Evolutionary conservation across 495 filamentous ascomycete species (phyloP).

Genomic region (Talaromyces trachyspermus): DNA sequence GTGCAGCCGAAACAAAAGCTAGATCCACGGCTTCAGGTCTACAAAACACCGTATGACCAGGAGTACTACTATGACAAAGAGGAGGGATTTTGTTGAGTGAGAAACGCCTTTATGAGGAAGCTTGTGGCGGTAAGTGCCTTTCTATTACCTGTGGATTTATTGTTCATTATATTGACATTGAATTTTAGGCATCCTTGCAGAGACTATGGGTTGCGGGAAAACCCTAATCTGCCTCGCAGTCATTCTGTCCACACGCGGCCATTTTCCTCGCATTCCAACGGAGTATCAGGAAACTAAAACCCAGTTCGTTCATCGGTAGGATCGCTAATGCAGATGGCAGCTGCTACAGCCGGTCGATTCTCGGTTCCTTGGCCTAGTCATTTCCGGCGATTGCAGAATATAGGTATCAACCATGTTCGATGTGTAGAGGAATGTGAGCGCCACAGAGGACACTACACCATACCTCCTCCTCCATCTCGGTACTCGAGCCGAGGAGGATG

Average conservation of each 20-base stretch:
- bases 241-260: constrained; percentile 70
- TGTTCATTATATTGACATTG: no score
- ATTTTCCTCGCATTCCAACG: constrained; percentile 58
- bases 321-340: constrained; percentile 62
- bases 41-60: constrained; percentile 50
- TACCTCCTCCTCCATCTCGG: constrained; percentile 41
- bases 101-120: constrained; percentile 64
- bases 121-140: constrained; percentile 53
- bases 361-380: constrained; percentile 61
- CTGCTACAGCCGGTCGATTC: constrained; percentile 54
- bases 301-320: constrained; percentile 38
- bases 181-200: constrained; percentile 32
- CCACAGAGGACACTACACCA: constrained; percentile 46
- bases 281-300: constrained; percentile 43
- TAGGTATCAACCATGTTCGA: constrained; percentile 29
- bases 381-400: constrained; percentile 36
- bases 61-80: constrained; percentile 69
- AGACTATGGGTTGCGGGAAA: constrained; percentile 74
- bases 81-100: constrained; percentile 51
- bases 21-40: constrained; percentile 63
- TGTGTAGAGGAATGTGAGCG: constrained; percentile 51
- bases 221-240: constrained; percentile 80
- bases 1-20: constrained; percentile 51
- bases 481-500: constrained; percentile 33
- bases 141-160: background rate